Percentiles rank a stretch among this genome's conserved stretches.
phyloP scores from a whole-genome alignment of 768 basidiomycete species.

The Boletus edulis region DNA sequence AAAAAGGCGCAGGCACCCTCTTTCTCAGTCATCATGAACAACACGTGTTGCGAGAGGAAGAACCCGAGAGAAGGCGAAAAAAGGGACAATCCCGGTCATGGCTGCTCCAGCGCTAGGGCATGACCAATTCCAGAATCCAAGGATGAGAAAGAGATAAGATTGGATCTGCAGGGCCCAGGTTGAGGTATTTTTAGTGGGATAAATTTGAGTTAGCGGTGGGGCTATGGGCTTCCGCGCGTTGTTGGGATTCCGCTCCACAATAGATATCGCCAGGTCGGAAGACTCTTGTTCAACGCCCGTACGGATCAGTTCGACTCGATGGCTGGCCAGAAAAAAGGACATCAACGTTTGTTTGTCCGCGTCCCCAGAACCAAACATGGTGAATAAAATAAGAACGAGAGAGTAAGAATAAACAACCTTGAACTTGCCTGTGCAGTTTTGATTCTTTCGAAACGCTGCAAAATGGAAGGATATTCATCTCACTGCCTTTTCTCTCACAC shows the following conservation, averaged over 20 bases:
- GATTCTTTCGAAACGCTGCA: background rate
- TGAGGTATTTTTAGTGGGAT: constrained; percentile 4
- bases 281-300: background rate
- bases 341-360: constrained; percentile 10
- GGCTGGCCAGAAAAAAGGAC: background rate
- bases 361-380: constrained; percentile 14
- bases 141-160: constrained; percentile 19
- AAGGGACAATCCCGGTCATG: constrained; percentile 10
- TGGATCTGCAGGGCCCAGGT: constrained; percentile 14
- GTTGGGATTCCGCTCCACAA: background rate
- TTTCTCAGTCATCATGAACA: constrained; percentile 11
- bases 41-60: constrained; percentile 22
- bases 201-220: constrained; percentile 6
- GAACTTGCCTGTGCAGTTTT: background rate
- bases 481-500: background rate
- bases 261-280: background rate
- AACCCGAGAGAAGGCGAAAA: constrained; percentile 3
- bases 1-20: constrained; percentile 10
- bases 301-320: background rate
- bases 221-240: constrained; percentile 17
- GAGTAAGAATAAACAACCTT: background rate
- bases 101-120: constrained; percentile 9
- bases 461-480: constrained; percentile 11
- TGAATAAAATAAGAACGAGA: constrained; percentile 6
- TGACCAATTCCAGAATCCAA: constrained; percentile 18